Evolutionary conservation across 805 yeast genomes (phyloP), one percentile per base, ranked within the genome.

Genomic region (Metschnikowia noctiluminum): DNA sequence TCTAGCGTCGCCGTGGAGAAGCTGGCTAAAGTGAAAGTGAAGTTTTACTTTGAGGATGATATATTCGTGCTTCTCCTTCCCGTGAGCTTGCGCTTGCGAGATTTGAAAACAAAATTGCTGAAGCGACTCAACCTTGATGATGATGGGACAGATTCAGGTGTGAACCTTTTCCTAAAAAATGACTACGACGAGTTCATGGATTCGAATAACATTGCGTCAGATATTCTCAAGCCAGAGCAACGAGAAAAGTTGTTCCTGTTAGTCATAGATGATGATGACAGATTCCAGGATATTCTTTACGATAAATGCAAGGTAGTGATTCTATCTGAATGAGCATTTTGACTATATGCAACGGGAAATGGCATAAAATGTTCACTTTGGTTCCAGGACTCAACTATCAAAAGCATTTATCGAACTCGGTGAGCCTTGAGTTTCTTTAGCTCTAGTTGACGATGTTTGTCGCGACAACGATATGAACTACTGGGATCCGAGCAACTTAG

Each of bases 21-120:
- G 43, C 56, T 40, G 21, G 27, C 59, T 35, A 80, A 80, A 57
- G 68, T 73, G 15, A 87, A 87, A 63, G 79, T 87, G 44, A 87
- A 87, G 63, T 85, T 87, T 59, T 87, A 84, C 62, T 86, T 81
- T 60, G 84, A 82, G 50, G 94, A 86, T 59, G 96, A 87, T 61
- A 87, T 87, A 13, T 87, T 87, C 70, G 94, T 89, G 1, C 72
- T 87, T 38, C 65, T 82, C 51, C 68, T 83, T 35, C 81, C 82
- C 31, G 60, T 71, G 12, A 71, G 69, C 51, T 75, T 78, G 43
- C 68, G 78, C 4, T 62, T 79, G 40, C 69, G 65, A 32, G 85
- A 80, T 49, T 60, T 83, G 49, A 74, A 76, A 53, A 62, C 68
- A 28, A 82, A 81, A 59, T 73, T 83, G 45, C 66, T 68, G 42